Evolutionary conservation across 371 early-diverging fungal species (phyloP).

Genomic region (Agmasoma carcini): DNA sequence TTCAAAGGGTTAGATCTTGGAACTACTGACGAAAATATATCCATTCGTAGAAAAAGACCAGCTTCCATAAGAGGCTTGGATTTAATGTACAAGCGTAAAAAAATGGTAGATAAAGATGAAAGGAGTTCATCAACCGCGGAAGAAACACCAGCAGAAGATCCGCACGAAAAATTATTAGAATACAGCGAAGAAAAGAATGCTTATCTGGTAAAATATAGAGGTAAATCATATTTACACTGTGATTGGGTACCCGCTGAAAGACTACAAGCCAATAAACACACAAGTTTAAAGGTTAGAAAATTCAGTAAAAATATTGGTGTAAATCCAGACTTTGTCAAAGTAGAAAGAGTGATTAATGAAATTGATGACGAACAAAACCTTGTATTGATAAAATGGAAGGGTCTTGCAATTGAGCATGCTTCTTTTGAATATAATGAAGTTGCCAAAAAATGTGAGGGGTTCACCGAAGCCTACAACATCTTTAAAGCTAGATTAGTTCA

Average conservation of each 20-base stretch:
- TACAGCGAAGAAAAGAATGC: constrained; percentile 38
- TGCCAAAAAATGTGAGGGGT: constrained; percentile 54
- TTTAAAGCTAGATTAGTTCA: constrained; percentile 41
- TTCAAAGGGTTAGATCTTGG: constrained; percentile 4
- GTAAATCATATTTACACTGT: constrained; percentile 59
- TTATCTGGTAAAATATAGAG: constrained; percentile 50
- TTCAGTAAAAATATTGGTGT: constrained; percentile 34
- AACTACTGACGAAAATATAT: not conserved
- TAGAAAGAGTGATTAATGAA: constrained; percentile 50
- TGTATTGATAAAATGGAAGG: constrained; percentile 74
- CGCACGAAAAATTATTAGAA: constrained; percentile 48
- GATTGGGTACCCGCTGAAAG: constrained; percentile 62
- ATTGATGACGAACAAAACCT: constrained; percentile 31
- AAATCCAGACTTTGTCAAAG: constrained; percentile 46
- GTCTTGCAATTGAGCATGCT: constrained; percentile 65
- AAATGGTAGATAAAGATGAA: constrained; percentile 4
- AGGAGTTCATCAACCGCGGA: constrained; percentile 1
- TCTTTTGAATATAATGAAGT: constrained; percentile 70
- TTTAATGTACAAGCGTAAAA: not conserved
- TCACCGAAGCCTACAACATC: constrained; percentile 53
- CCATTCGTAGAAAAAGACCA: not conserved
- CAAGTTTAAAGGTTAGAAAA: constrained; percentile 60
- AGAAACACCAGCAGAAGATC: constrained; percentile 38
- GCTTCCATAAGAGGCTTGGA: not conserved
- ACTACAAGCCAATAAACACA: constrained; percentile 61